phyloP scores from a whole-genome alignment of 441 rosid species.

The Adansonia grandidieri region DNA sequence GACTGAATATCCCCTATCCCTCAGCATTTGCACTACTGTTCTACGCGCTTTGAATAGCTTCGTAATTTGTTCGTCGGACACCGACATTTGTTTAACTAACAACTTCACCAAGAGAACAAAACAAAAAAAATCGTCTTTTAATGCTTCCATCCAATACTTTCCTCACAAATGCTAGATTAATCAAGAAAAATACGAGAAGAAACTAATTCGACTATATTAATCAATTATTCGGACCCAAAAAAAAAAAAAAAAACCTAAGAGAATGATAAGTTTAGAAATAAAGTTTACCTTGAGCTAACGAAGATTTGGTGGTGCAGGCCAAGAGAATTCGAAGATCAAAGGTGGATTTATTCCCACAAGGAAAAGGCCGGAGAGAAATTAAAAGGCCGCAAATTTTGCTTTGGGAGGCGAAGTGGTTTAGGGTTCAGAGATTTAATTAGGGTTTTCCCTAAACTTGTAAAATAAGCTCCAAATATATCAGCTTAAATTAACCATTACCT shows the following conservation, averaged over 20 bases:
- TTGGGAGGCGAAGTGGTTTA: too few relatives aligned
- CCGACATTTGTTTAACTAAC: constrained; percentile 22
- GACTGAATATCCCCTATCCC: constrained; percentile 54
- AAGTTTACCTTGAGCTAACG: not conserved
- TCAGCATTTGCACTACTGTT: constrained; percentile 60
- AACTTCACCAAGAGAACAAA: not conserved
- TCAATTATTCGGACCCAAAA: not conserved
- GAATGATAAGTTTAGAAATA: not conserved
- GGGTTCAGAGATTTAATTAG: too few relatives aligned
- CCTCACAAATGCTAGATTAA: not conserved
- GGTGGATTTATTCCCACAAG: too few relatives aligned
- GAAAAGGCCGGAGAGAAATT: too few relatives aligned
- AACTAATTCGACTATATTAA: not conserved
- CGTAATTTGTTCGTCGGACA: constrained; percentile 45
- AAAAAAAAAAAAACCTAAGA: not conserved
- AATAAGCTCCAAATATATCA: too few relatives aligned
- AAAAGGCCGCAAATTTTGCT: too few relatives aligned
- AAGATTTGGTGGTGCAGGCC: not conserved
- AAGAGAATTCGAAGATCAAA: not conserved
- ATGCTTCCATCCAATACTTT: not conserved
- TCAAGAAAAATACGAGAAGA: not conserved
- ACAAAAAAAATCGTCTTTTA: not conserved
- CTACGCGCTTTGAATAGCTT: constrained; percentile 50
- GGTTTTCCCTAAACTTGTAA: too few relatives aligned
- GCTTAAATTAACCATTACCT: too few relatives aligned